A percentile compares a stretch with the other conserved stretches of the same genome.
These are phyloP conservation scores for Taphrina deformans DNA, from an alignment of 1,139 yeast genomes.

Conservation along the genomic window DNA sequence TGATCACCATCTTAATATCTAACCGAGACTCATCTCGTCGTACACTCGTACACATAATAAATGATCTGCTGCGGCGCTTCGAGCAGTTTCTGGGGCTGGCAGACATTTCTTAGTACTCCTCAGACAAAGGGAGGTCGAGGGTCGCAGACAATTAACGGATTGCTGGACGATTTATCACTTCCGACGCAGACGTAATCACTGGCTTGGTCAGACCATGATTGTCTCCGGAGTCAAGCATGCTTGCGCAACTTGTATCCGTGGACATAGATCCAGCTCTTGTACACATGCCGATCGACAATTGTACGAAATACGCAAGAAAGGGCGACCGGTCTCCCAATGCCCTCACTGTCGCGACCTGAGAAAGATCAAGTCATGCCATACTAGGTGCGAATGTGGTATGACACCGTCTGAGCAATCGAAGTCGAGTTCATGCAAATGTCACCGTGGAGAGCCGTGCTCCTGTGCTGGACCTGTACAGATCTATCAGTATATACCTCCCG, in stretches of 20 bases:
- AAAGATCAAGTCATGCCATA: slow-evolving; percentile 48
- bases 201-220: slow-evolving; percentile 12
- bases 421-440: slow-evolving; percentile 12
- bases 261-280: slow-evolving; percentile 82
- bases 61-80: background rate
- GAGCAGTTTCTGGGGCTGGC: background rate
- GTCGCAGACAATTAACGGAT: too few species aligned
- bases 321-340: slow-evolving; percentile 60
- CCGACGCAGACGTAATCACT: too few species aligned
- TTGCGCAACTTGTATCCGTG: slow-evolving; percentile 34
- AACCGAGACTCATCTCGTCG: background rate
- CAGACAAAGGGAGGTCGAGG: background rate
- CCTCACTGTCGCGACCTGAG: slow-evolving; percentile 37
- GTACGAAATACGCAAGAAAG: slow-evolving; percentile 82
- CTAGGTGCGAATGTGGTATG: slow-evolving; percentile 68
- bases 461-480: slow-evolving; percentile 31
- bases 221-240: slow-evolving; percentile 30
- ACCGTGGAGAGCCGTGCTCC: slow-evolving; percentile 24
- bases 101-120: background rate
- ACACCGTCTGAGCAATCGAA: slow-evolving; percentile 20
- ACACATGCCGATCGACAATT: slow-evolving; percentile 76
- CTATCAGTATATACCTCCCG: slow-evolving; percentile 23
- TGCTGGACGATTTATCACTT: too few species aligned
- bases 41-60: background rate
- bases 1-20: background rate